Conservation (phyloP, 805 yeast species). For the Lipomyces chichibuensis region DNA sequence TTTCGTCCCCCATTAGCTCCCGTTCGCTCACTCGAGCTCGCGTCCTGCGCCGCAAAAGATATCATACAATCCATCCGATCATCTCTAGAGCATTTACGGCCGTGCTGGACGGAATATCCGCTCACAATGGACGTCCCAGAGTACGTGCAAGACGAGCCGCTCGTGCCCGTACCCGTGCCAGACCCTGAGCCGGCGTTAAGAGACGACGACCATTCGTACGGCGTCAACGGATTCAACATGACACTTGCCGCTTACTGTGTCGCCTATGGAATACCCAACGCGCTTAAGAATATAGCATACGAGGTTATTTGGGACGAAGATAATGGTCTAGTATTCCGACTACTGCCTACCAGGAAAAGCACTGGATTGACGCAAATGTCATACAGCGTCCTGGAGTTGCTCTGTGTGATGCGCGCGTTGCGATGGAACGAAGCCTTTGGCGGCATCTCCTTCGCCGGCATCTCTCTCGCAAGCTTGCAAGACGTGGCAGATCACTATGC, state of each 20-base stretch:
- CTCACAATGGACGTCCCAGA: constrained; percentile 37
- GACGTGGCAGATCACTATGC: constrained; percentile 31
- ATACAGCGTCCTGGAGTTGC: constrained; percentile 33
- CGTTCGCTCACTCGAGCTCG: constrained; percentile 36
- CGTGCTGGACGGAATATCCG: constrained; percentile 38
- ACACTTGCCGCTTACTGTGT: constrained; percentile 38
- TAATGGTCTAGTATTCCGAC: constrained; percentile 31
- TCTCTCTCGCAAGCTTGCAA: constrained; percentile 22
- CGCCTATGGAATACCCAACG: constrained; percentile 34
- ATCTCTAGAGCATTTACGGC: constrained; percentile 32
- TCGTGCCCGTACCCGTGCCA: constrained; percentile 18
- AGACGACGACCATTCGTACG: constrained; percentile 9
- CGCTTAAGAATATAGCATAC: constrained; percentile 27
- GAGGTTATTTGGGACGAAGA: constrained; percentile 28
- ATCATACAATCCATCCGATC: constrained; percentile 33
- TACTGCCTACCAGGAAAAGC: constrained; percentile 27
- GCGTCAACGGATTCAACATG: constrained; percentile 35
- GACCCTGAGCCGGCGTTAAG: neutral
- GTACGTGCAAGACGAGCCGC: constrained; percentile 34
- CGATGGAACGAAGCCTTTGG: constrained; percentile 38
- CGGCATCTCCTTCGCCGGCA: constrained; percentile 34
- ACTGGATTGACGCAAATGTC: neutral
- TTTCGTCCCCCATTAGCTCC: constrained; percentile 36
- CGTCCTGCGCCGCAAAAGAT: constrained; percentile 37
- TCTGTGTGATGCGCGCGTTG: constrained; percentile 36